Percentiles rank a stretch among this genome's conserved stretches.
phyloP scores from a whole-genome alignment of 192 early-diverging fungal species.

The Umbelopsis vinacea region DNA sequence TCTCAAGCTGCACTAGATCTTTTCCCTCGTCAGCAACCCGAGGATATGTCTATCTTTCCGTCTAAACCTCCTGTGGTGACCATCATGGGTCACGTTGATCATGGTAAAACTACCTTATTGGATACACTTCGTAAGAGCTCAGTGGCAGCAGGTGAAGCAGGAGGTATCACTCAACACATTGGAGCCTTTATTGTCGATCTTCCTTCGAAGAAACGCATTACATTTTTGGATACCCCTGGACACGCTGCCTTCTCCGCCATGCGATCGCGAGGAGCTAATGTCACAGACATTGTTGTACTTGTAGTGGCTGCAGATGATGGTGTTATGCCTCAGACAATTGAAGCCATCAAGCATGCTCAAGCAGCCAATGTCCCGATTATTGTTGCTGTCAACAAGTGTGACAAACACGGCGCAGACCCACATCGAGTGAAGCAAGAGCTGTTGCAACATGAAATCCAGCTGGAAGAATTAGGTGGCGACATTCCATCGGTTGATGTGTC shows the following conservation, averaged over 20 bases:
- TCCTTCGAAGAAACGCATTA: constrained; percentile 76
- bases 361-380: constrained; percentile 87
- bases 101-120: constrained; percentile 94
- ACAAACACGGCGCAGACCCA: constrained; percentile 82
- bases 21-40: constrained; percentile 65
- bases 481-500: constrained; percentile 91
- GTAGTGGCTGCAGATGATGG: constrained; percentile 98
- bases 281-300: constrained; percentile 95
- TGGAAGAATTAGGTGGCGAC: constrained; percentile 95
- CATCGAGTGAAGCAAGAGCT: constrained; percentile 67
- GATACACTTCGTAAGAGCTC: constrained; percentile 91
- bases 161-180: constrained; percentile 99
- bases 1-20: constrained; percentile 57
- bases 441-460: constrained; percentile 75
- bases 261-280: constrained; percentile 90
- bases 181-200: constrained; percentile 88
- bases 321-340: constrained; percentile 97
- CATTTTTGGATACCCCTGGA: constrained; percentile 96
- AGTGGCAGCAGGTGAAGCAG: constrained; percentile 90
- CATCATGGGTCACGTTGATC: constrained; percentile 98
- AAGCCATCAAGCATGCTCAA: constrained; percentile 92
- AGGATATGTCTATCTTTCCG: constrained; percentile 76
- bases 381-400: constrained; percentile 98
- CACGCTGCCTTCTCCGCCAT: constrained; percentile 96
- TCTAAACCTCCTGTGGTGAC: constrained; percentile 91